phyloP scores from a whole-genome alignment of 352 stramenopile genomes.

The Blastocystis sp. region DNA sequence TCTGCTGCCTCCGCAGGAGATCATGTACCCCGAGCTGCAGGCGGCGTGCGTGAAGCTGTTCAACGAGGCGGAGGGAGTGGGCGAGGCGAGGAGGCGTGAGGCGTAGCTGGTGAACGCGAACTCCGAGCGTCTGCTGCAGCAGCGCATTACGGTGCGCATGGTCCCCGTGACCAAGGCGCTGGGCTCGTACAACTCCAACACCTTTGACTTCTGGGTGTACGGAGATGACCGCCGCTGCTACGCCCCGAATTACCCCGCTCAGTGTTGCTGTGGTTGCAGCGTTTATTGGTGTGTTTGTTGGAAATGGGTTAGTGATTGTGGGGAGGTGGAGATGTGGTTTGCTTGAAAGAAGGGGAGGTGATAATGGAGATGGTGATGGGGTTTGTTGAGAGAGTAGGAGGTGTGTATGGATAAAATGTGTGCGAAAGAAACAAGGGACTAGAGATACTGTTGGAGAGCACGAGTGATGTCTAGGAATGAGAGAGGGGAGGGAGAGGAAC shows the following conservation, averaged over 20 bases:
- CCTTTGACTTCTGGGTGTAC: constrained; percentile 1
- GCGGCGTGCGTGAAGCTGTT: not conserved
- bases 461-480: too few relatives aligned
- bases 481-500: too few relatives aligned
- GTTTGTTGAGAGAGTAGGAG: too few relatives aligned
- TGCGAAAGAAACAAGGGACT: too few relatives aligned
- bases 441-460: too few relatives aligned
- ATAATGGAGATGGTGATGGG: too few relatives aligned
- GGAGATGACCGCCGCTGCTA: not conserved
- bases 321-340: too few relatives aligned
- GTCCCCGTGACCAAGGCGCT: constrained; percentile 1
- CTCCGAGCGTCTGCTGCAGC: not conserved
- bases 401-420: too few relatives aligned
- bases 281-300: constrained; percentile 29
- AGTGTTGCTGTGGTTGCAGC: constrained; percentile 49
- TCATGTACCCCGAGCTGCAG: not conserved
- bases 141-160: not conserved
- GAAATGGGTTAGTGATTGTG: too few relatives aligned
- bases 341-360: too few relatives aligned
- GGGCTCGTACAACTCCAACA: not conserved
- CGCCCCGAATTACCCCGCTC: constrained; percentile 16
- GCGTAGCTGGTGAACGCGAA: not conserved
- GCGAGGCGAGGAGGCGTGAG: not conserved
- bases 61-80: not conserved
- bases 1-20: not conserved